Evolutionary conservation across 1,284 basidiomycete species (phyloP), one percentile per base, ranked within the genome.

Genomic region (Pyrrhoderma noxium): DNA sequence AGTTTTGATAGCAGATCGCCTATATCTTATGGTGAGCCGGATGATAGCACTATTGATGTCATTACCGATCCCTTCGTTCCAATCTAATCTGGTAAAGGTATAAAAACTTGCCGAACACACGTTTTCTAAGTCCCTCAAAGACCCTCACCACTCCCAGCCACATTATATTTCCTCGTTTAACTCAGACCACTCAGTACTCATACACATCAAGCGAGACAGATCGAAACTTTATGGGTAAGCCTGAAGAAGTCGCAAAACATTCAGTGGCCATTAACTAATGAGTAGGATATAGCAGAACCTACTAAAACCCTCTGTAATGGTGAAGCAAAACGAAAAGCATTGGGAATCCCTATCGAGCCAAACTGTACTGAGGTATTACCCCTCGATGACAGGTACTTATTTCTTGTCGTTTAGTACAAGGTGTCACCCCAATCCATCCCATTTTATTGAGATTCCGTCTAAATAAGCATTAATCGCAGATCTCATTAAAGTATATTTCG

Each of bases 71-170:
- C n/a, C n/a, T n/a, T n/a, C n/a, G n/a, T n/a, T n/a, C n/a, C n/a
- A n/a, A n/a, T n/a, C n/a, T n/a, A n/a, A n/a, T n/a, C n/a, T n/a
- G n/a, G n/a, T n/a, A n/a, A n/a, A 88, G 89, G 86, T 11, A 76
- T 91, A 35, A 86, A 90, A 3, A 65, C 64, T 22, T 93, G 80
- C 67, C 79, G 91, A 48, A 89, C 85, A 0, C 76, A 75, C 53
- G 81, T 93, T 2, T 76, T 83, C 57, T 93, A 93, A 62, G 81
- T 93, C 39, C 90, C 90, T 0, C 91, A 93, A 65, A 74, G 91
- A 18, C 84, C 90, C 0, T 86, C 89, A 0, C 70, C 93, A 13
- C 76, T 93, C n/a, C 79, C 89, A 0, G 85, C 84, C 3, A 85
- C 85, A 3, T 90, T 90, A 1, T 72, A 86, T 53, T 89, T 92